Evolutionary conservation across 306 rosid species (phyloP), one percentile per base, ranked within the genome.

Genomic region (Echinosophora koreensis): DNA sequence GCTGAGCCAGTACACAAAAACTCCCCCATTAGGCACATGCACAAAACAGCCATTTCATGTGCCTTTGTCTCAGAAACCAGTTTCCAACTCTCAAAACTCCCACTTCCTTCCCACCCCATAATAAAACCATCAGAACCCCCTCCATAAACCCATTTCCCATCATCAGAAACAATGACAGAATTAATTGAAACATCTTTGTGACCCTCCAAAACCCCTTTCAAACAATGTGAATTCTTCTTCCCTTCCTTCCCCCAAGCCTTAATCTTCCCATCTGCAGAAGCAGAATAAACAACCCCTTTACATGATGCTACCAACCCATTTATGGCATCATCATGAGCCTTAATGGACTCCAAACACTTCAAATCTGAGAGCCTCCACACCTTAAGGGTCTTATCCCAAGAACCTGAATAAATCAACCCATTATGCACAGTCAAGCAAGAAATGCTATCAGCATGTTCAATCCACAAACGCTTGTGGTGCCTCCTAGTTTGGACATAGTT

Each of bases 191-290:
- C 89, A 62, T 92, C 98, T 51, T 83, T 92, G n/a, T 92, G 93
- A 70, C 98, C 93, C 76, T 86, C 90, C 46, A 94, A 27, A 74
- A 89, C 78, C 14, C 87, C 97, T 73, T 82, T 87, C 72, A 92
- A 70, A 46, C n/a, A 51, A 77, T 94, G 98, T 6, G 77, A 69
- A 49, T 7, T 63, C 72, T 82, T 76, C 27, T 82, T 76, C 27
- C 80, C 84, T 16, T 79, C 90, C 47, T 80, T 86, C 17, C 80
- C 92, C 98, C 98, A 94, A 66, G 92, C 97, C 22, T 92, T 95
- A 60, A 95, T 89, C 61, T 90, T 95, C 3, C 98, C 97, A 82
- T 95, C 98, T 0, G 98, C 98, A 1, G 98, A 95, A 83, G 98
- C 92, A n/a, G 97, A 95, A 84, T 87, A 95, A 49, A 95, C 92